These are phyloP conservation scores for Vitis rupestris DNA, from an alignment of 164 flowering plant genomes.

Conservation along the genomic window DNA sequence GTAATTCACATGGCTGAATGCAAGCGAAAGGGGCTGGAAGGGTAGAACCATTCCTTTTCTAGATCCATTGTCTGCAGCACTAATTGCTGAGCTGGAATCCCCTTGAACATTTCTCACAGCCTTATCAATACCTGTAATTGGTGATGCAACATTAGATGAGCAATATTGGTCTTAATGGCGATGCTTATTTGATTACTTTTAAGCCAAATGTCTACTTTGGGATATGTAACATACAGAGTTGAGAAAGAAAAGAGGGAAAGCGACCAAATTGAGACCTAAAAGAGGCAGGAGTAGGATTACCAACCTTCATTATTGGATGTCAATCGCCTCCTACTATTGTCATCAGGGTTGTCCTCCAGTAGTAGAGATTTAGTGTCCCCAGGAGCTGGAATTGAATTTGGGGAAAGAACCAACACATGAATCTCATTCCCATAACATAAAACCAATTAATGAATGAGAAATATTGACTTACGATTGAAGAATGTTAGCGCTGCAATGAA, in stretches of 20 bases:
- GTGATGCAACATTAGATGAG: not conserved
- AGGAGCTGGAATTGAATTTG: constrained; percentile 26
- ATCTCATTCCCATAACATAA: too few relatives aligned
- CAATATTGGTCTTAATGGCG: not conserved
- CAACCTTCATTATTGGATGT: constrained; percentile 18
- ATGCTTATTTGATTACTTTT: too few relatives aligned
- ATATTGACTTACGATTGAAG: constrained; percentile 39
- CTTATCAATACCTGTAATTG: constrained; percentile 16
- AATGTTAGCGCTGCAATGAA: constrained; percentile 52
- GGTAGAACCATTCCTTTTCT: constrained; percentile 66
- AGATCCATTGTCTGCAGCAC: constrained; percentile 9
- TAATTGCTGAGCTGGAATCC: constrained; percentile 5
- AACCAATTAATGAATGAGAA: not conserved
- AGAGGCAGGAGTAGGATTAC: not conserved
- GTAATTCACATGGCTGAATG: constrained; percentile 23
- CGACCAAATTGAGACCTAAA: not conserved
- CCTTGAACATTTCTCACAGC: constrained; percentile 5
- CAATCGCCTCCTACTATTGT: constrained; percentile 12
- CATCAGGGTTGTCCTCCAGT: constrained; percentile 11
- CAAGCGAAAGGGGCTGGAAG: constrained; percentile 55
- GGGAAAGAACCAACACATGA: too few relatives aligned
- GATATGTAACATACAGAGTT: too few relatives aligned
- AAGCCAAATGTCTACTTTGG: too few relatives aligned
- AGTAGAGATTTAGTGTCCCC: constrained; percentile 29
- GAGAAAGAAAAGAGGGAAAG: too few relatives aligned